phyloP scores from a whole-genome alignment of 208 protist species.

The Trypanosoma theileri region DNA sequence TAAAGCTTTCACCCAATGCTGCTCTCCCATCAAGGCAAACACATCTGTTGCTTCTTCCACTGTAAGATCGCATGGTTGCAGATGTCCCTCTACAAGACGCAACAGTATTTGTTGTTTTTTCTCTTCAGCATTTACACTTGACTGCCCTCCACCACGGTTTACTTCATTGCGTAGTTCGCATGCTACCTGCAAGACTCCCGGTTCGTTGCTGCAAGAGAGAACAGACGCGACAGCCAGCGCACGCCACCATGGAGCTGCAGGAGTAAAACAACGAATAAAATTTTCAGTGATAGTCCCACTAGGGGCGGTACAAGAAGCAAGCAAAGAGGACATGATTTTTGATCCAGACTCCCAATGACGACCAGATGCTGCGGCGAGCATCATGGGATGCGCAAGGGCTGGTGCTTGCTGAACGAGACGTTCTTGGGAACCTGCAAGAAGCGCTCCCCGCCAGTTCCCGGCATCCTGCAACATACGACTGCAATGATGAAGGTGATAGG shows the following conservation, averaged over 20 bases:
- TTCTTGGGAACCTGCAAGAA: constrained; percentile 20
- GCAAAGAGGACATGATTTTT: constrained; percentile 20
- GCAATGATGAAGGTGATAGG: constrained; percentile 27
- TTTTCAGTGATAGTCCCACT: constrained; percentile 15
- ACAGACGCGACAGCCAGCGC: constrained; percentile 23
- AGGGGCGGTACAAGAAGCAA: constrained; percentile 12
- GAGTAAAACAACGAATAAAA: constrained; percentile 28
- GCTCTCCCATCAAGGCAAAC: constrained; percentile 2
- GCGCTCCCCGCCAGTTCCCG: constrained; percentile 19
- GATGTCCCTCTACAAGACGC: not conserved
- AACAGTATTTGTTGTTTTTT: not conserved
- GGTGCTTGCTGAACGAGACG: constrained; percentile 21
- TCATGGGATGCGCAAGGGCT: constrained; percentile 15
- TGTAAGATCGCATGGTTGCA: constrained; percentile 12
- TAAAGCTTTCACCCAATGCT: constrained; percentile 20
- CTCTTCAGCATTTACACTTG: not conserved
- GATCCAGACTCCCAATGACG: constrained; percentile 14
- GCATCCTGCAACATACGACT: constrained; percentile 24
- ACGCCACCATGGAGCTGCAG: constrained; percentile 23
- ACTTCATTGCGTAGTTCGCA: constrained; percentile 15
- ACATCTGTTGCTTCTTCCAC: constrained; percentile 8
- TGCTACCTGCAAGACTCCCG: constrained; percentile 1
- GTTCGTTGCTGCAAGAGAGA: constrained; percentile 13
- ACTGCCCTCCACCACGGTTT: not conserved
- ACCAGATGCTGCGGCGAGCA: constrained; percentile 22